phyloP scores from a whole-genome alignment of 805 yeast species.

The Sugiyamaella smithiae region DNA sequence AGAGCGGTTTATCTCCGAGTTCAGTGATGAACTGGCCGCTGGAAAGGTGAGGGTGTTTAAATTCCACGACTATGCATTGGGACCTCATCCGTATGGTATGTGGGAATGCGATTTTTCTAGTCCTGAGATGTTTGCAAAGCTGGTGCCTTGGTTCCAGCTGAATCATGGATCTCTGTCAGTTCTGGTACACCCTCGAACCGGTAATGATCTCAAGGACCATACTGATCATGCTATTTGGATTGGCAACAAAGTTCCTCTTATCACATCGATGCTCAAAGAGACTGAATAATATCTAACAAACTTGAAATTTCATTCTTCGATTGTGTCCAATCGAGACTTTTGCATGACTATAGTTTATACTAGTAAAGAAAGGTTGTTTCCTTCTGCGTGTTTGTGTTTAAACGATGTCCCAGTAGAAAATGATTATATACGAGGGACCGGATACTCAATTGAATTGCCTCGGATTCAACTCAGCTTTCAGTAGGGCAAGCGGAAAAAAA shows the following conservation, averaged over 20 bases:
- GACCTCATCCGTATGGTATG: conserved; percentile 61
- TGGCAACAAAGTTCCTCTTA: conserved; percentile 42
- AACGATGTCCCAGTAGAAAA: no score
- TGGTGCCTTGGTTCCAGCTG: conserved; percentile 51
- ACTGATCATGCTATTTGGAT: conserved; percentile 57
- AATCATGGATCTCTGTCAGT: conserved; percentile 53
- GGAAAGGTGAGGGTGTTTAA: conserved; percentile 45
- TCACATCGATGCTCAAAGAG: conserved; percentile 16
- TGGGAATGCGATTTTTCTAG: conserved; percentile 53
- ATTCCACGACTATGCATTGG: conserved; percentile 48
- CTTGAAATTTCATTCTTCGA: no score
- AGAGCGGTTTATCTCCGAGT: conserved; percentile 41
- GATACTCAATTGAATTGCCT: no score
- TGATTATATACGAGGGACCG: no score
- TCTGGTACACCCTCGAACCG: conserved; percentile 52
- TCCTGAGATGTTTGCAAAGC: conserved; percentile 43
- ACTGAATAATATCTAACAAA: not conserved
- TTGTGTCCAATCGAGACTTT: no score
- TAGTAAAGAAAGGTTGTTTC: no score
- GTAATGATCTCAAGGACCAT: conserved; percentile 46
- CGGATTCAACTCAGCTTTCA: no score
- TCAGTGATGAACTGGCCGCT: conserved; percentile 39
- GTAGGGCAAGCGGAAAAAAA: no score
- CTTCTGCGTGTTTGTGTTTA: no score
- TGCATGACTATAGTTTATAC: no score